phyloP scores from a whole-genome alignment of 805 yeast species.

The Candida dajiaensis region DNA sequence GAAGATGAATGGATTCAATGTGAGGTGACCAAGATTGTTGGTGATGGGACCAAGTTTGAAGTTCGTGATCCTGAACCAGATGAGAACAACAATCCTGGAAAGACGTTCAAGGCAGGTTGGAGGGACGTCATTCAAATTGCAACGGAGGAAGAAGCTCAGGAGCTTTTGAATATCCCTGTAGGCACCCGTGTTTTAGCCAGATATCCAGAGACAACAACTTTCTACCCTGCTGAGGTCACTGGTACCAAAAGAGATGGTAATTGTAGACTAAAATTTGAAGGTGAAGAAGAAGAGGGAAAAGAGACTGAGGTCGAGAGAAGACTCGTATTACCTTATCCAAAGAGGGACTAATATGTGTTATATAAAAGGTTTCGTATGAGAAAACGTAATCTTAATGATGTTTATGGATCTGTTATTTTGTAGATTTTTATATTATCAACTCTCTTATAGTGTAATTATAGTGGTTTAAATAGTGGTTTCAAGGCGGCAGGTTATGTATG shows the following conservation, averaged over 20 bases:
- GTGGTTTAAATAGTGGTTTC: too few species aligned
- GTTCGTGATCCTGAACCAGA: slow-evolving; percentile 98
- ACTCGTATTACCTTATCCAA: slow-evolving; percentile 73
- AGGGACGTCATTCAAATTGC: slow-evolving; percentile 77
- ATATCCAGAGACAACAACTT: slow-evolving; percentile 96
- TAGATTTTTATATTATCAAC: too few species aligned
- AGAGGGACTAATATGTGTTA: slow-evolving; percentile 6
- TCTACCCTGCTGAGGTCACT: slow-evolving; percentile 88
- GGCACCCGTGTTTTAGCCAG: slow-evolving; percentile 85
- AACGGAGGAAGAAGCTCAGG: slow-evolving; percentile 35
- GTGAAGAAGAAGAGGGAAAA: slow-evolving; percentile 94
- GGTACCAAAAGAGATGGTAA: slow-evolving; percentile 69
- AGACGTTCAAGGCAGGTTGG: slow-evolving; percentile 73
- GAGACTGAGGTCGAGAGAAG: slow-evolving; percentile 90
- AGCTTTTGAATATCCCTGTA: slow-evolving; percentile 51
- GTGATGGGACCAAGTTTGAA: slow-evolving; percentile 72
- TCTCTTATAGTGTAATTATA: too few species aligned
- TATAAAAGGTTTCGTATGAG: too few species aligned
- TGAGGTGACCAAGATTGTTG: slow-evolving; percentile 70
- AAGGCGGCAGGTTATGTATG: too few species aligned
- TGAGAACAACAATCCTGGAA: slow-evolving; percentile 84
- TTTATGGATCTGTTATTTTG: neutral
- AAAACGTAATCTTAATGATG: too few species aligned
- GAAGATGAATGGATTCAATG: slow-evolving; percentile 96
- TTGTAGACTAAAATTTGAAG: slow-evolving; percentile 82